phyloP scores from a whole-genome alignment of 768 basidiomycete genomes.

The Paxillus involutus region DNA sequence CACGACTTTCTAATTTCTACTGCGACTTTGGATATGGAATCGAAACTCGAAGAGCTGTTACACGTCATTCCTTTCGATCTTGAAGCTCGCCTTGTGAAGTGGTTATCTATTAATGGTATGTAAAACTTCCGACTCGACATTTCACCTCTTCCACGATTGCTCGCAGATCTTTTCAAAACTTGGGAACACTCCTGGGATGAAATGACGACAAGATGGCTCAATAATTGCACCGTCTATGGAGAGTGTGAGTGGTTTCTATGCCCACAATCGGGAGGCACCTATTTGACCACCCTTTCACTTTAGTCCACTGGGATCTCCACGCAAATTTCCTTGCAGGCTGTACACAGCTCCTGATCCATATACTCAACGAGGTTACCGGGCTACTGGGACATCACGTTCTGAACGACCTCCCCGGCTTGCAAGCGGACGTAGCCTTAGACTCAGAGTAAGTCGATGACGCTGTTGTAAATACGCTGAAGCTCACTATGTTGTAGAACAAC shows the following conservation, averaged over 20 bases:
- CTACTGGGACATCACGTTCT: constrained; percentile 30
- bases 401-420: constrained; percentile 36
- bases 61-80: constrained; percentile 48
- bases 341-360: constrained; percentile 40
- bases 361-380: constrained; percentile 27
- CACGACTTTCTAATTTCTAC: constrained; percentile 52
- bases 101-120: constrained; percentile 48
- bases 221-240: constrained; percentile 32
- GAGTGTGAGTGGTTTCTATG: constrained; percentile 40
- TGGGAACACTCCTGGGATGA: constrained; percentile 27
- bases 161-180: constrained; percentile 24
- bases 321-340: constrained; percentile 42
- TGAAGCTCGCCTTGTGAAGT: constrained; percentile 54
- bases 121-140: constrained; percentile 11
- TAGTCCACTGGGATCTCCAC: constrained; percentile 62
- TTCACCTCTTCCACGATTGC: neutral
- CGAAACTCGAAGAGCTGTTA: constrained; percentile 47
- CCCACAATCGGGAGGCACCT: neutral
- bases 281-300: constrained; percentile 2
- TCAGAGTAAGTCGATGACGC: constrained; percentile 37
- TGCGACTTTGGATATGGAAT: constrained; percentile 55
- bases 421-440: constrained; percentile 32
- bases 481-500: constrained; percentile 18
- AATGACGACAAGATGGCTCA: constrained; percentile 17
- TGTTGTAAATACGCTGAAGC: neutral